Percentiles rank a stretch among this genome's conserved stretches.
Evolutionary conservation across 2,329 filamentous ascomycete genomes (phyloP).

Genomic region (Talaromyces verruculosus): DNA sequence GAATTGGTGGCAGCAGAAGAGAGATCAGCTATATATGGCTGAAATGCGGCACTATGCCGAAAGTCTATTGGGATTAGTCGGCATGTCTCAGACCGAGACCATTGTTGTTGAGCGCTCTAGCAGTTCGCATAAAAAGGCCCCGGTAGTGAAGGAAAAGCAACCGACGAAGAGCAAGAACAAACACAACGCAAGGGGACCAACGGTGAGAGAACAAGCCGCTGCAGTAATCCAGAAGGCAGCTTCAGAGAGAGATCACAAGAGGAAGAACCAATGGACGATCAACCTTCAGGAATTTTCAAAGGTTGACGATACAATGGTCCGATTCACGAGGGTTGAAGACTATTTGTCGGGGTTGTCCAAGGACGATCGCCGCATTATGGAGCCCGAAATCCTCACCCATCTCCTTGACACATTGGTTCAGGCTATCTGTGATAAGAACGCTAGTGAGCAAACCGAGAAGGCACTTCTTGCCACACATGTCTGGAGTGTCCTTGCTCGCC

Average conservation of each 20-base stretch:
- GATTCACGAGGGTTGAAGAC: background rate
- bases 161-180: background rate
- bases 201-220: constrained; percentile 6
- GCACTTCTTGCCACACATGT: background rate
- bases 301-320: background rate
- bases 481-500: constrained; percentile 4
- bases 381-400: background rate
- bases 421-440: background rate
- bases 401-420: constrained; percentile 3
- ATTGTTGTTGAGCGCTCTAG: background rate
- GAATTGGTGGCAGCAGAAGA: background rate
- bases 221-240: background rate
- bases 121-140: background rate
- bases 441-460: background rate
- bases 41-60: constrained; percentile 10
- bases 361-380: constrained; percentile 3
- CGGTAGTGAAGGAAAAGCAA: background rate
- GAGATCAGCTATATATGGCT: constrained; percentile 9
- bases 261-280: constrained; percentile 1
- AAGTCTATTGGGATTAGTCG: constrained; percentile 8
- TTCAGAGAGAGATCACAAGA: background rate
- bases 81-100: constrained; percentile 1
- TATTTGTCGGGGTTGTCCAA: constrained; percentile 1
- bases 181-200: background rate
- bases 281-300: background rate